Conservation (phyloP, 1,139 yeast species). For the Tardiomyces depauwii region DNA sequence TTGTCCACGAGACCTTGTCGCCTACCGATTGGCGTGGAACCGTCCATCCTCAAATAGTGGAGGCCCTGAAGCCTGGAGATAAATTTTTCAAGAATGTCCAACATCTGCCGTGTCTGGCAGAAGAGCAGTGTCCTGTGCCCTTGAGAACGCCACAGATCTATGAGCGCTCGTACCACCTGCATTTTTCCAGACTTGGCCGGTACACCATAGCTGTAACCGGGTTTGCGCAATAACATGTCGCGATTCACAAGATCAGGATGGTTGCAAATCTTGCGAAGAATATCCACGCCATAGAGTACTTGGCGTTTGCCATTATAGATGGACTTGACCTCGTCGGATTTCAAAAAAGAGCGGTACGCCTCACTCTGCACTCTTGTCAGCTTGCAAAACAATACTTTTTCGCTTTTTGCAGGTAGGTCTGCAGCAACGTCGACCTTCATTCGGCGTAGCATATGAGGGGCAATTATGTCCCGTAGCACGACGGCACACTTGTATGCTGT, state of each 20-base stretch:
- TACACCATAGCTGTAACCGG: slow-evolving; percentile 47
- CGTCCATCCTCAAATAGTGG: slow-evolving; percentile 81
- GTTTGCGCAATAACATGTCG: slow-evolving; percentile 33
- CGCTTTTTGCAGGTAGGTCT: slow-evolving; percentile 87
- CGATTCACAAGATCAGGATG: slow-evolving; percentile 83
- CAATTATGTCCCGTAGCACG: slow-evolving; percentile 70
- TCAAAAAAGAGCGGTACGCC: slow-evolving; percentile 61
- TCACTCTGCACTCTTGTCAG: slow-evolving; percentile 66
- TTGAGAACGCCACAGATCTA: slow-evolving; percentile 67
- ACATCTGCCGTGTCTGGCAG: slow-evolving; percentile 91
- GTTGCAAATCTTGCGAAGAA: slow-evolving; percentile 82
- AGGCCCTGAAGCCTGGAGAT: slow-evolving; percentile 33
- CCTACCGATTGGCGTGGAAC: slow-evolving; percentile 67
- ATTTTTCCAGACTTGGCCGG: slow-evolving; percentile 76
- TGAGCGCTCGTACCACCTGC: slow-evolving; percentile 71
- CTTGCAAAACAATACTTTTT: slow-evolving; percentile 86
- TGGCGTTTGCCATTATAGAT: slow-evolving; percentile 70
- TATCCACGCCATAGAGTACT: slow-evolving; percentile 82
- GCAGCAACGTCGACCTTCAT: slow-evolving; percentile 94
- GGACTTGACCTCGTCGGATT: slow-evolving; percentile 63
- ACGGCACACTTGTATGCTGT: slow-evolving; percentile 96
- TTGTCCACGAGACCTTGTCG: slow-evolving; percentile 73
- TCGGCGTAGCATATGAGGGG: slow-evolving; percentile 80
- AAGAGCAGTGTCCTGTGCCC: slow-evolving; percentile 72
- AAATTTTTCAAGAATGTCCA: slow-evolving; percentile 68